Evolutionary conservation across 352 stramenopile species (phyloP).

Genomic region (Blastocystis hominis): DNA sequence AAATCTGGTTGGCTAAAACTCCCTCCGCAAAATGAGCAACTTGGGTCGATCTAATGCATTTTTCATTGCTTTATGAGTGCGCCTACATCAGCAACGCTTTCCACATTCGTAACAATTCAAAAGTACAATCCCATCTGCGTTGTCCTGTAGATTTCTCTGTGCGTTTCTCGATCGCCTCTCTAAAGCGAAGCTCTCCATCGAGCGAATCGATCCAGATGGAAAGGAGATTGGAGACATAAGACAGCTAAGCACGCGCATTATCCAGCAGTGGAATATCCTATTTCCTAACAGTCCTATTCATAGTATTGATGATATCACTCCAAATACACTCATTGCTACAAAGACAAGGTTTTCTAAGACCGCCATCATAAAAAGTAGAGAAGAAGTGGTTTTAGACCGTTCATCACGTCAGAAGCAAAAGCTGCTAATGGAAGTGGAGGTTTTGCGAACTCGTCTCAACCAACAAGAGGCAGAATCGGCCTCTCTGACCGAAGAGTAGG

Average conservation of each 20-base stretch:
- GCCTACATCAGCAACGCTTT: neutral
- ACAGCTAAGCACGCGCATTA: slow-evolving; percentile 48
- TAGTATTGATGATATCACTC: neutral
- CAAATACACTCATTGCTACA: slow-evolving; percentile 40
- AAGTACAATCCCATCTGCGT: neutral
- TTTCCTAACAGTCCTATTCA: slow-evolving; percentile 47
- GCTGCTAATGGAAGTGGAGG: slow-evolving; percentile 34
- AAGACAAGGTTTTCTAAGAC: neutral
- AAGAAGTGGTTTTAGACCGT: slow-evolving; percentile 47
- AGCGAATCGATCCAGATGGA: neutral
- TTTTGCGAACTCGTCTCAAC: neutral
- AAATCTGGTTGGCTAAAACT: slow-evolving; percentile 22
- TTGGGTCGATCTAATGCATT: neutral
- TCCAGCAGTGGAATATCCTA: slow-evolving; percentile 46
- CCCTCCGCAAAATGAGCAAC: neutral
- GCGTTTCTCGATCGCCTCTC: slow-evolving; percentile 39
- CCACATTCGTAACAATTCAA: slow-evolving; percentile 34
- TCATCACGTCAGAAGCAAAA: slow-evolving; percentile 39
- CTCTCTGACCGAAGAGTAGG: slow-evolving; percentile 9
- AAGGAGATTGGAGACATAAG: neutral
- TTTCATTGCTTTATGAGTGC: neutral
- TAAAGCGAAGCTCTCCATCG: slow-evolving; percentile 2
- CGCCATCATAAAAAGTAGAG: neutral
- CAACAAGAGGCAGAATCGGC: neutral
- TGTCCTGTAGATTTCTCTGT: neutral